These are phyloP conservation scores for Xylariaceae sp. DNA, from an alignment of 2,329 filamentous ascomycete species.

Conservation along the genomic window DNA sequence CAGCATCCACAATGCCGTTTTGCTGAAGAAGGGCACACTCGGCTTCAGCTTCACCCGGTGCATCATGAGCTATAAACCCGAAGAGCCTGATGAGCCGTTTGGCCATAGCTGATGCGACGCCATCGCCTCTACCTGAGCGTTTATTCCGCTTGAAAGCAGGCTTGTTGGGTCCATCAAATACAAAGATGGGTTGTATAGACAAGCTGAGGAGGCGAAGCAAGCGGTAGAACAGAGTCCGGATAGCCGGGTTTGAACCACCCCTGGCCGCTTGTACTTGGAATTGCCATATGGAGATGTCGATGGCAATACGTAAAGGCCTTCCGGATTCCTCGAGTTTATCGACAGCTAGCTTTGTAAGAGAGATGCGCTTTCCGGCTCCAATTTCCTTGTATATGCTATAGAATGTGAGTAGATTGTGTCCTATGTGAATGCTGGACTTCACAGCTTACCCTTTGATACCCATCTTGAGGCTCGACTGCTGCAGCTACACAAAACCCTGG, in stretches of 20 bases:
- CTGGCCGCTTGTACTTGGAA: conserved; percentile 86
- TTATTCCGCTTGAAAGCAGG: conserved; percentile 88
- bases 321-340: conserved; percentile 69
- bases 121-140: conserved; percentile 62
- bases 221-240: conserved; percentile 90
- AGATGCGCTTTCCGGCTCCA: conserved; percentile 73
- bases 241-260: conserved; percentile 80
- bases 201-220: conserved; percentile 72
- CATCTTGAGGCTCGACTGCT: conserved; percentile 41
- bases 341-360: conserved; percentile 78
- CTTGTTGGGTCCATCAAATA: conserved; percentile 85
- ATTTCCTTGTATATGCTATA: conserved; percentile 85
- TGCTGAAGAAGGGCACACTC: conserved; percentile 87
- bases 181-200: conserved; percentile 83
- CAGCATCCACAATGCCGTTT: conserved; percentile 82
- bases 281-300: conserved; percentile 96
- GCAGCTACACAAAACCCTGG: not conserved
- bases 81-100: conserved; percentile 84
- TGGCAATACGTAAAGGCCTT: conserved; percentile 78
- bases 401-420: conserved; percentile 16
- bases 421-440: not conserved
- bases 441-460: conserved; percentile 62
- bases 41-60: conserved; percentile 92
- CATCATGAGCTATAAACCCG: conserved; percentile 78
- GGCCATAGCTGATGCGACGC: conserved; percentile 69